Evolutionary conservation across 2,329 filamentous ascomycete genomes (phyloP), one percentile per base, ranked within the genome.

Genomic region (Penicillium sp.): DNA sequence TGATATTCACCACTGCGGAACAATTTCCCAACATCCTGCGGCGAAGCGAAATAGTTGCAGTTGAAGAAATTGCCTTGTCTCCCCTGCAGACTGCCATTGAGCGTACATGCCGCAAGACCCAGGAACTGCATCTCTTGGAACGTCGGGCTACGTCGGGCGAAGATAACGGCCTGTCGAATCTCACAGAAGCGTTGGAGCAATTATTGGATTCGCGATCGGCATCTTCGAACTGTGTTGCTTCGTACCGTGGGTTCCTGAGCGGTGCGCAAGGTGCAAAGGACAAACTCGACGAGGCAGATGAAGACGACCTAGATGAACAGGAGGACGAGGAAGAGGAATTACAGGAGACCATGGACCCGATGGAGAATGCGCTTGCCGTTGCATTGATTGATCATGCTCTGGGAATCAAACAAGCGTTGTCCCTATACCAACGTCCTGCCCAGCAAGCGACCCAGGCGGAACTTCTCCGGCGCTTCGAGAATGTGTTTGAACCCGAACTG

Each of bases 1-100:
- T 87, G 0, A 76, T 97, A 1, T 96, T 91, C 72, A 90, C 87
- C 0, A 93, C 92, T 0, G 88, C 87, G 0, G 93, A 97, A 67
- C 77, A 88, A 0, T 98, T 98, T 77, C 95, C 93, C 1, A 97
- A 93, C 1, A 96, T 98, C 49, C 79, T 97, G 26, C 86, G 91
- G 31, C 86, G 93, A 54, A 96, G 91, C 65, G 93, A 97, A 76
- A 90, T 98, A 58, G 77, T 96, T 14, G 80, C 85, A 7, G 81
- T 84, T 1, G 84, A 87, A 19, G 87, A 88, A 49, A 74, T 91
- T 19, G 82, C 82, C 11, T 80, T 97, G 26, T 84, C 84, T 31
- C 87, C 93, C 7, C 81, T 95, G 57, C 90, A 97, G 74, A 93
- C 91, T n/a, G 93, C 90, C 0, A 81, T 98, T 59, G 93, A 98